These are phyloP conservation scores for Coemansia sp. DNA, from an alignment of 192 early-diverging fungal species.

Conservation along the genomic window DNA sequence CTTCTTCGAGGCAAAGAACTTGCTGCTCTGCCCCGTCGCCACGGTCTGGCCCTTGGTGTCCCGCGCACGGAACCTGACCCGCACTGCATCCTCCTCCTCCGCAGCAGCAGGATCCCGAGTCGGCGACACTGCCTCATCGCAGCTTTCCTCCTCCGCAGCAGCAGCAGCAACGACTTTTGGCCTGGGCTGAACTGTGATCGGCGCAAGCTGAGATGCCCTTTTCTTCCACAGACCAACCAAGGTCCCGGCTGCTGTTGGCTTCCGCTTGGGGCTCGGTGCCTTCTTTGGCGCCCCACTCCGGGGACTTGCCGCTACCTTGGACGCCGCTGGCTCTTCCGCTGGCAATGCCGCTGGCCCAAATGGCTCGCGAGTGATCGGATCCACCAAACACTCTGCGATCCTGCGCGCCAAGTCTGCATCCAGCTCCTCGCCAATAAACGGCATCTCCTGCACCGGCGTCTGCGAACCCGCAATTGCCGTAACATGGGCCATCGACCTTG, in stretches of 20 bases:
- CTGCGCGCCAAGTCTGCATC: conserved; percentile 47
- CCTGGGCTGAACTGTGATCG: conserved; percentile 4
- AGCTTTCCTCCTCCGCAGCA: background rate
- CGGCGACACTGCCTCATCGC: background rate
- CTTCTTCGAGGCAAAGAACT: conserved; percentile 22
- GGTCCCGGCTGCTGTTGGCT: background rate
- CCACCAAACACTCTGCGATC: conserved; percentile 57
- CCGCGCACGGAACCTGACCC: conserved; percentile 22
- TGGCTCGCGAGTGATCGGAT: conserved; percentile 56
- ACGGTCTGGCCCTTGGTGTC: conserved; percentile 3
- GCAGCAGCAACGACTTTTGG: background rate
- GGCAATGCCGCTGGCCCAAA: conserved; percentile 15
- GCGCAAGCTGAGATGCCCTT: conserved; percentile 9
- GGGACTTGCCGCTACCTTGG: background rate
- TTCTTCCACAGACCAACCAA: conserved; percentile 8
- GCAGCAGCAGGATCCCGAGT: background rate
- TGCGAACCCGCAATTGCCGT: conserved; percentile 47
- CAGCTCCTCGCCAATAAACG: conserved; percentile 57
- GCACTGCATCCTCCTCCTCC: conserved; percentile 2
- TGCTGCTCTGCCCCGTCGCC: conserved; percentile 16
- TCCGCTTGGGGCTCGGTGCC: background rate
- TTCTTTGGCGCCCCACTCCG: background rate
- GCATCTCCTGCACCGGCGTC: conserved; percentile 26
- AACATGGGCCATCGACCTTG: conserved; percentile 52
- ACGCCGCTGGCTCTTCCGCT: background rate